Base-by-base conservation (phyloP, 371 early-diverging fungal genomes). In the Rhizomucor pusillus region DNA sequence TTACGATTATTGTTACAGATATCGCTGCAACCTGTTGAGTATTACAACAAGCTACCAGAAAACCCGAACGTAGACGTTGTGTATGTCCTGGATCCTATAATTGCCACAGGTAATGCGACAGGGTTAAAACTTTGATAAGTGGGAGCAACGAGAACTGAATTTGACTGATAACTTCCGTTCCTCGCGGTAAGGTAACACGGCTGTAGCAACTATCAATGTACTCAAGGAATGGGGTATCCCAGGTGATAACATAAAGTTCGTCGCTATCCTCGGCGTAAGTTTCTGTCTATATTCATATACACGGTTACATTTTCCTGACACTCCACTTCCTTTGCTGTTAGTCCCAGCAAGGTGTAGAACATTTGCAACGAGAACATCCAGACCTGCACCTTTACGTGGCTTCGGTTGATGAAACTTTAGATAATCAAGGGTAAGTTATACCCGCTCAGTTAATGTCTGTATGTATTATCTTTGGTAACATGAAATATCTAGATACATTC, bases 1-100 rank as follows among this genome's bases (percentile, higher is more conserved):
- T 51, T 51, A 13, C 14, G 37, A 16, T 44, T 4, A 52, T 6
- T 18, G 4, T 20, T 33, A 43, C 54, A 82, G 82, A 52, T 77
- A 3, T 86, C 92, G 2, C 71, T 90, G 43, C 84, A 87, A 54
- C 94, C 94, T 5, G 93, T 94, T n/a, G 94, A 94, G 63, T 94
- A 94, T 68, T 94, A 92, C 78, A 94, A 93, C 75, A 94, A 93
- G 66, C 68, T 94, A 24, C 94, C 94, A 5, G 57, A 66, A 22
- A 60, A 63, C 3, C 88, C 87, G 50, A 72, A 77, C 24, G 78
- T 89, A 4, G 88, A 92, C 52, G 56, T 81, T 18, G 91, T 90
- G 41, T 71, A 86, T 57, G 82, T 93, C 12, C 52, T 94, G 23
- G 94, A 94, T 64, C 94, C 93, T 16, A 86, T 92, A 66, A 73